Conservation (phyloP, 495 filamentous ascomycete species). For the Neurospora sp. region DNA sequence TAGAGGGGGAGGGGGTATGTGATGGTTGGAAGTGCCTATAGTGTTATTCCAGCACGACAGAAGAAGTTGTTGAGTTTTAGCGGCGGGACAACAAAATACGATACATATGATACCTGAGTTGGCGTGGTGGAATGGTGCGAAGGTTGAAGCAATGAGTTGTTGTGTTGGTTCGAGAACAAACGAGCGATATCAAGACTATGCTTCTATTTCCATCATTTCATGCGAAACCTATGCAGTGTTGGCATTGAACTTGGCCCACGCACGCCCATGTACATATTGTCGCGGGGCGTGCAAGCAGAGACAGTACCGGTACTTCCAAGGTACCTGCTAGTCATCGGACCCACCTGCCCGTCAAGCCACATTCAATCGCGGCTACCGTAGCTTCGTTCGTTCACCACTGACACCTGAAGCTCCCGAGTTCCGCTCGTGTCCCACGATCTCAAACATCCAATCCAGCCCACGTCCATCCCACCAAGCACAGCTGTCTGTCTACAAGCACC, state of each 20-base stretch:
- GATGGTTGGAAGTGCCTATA: background rate
- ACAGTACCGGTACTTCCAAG: background rate
- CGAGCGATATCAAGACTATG: background rate
- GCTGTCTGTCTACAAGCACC: background rate
- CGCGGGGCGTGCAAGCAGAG: background rate
- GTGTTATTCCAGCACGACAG: background rate
- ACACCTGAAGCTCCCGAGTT: background rate
- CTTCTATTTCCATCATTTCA: no score
- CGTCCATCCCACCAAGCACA: background rate
- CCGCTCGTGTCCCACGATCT: background rate
- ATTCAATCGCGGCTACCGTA: background rate
- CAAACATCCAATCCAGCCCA: background rate
- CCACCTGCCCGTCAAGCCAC: background rate
- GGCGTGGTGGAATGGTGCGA: background rate
- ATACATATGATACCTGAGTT: background rate
- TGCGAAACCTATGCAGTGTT: no score
- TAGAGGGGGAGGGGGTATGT: background rate
- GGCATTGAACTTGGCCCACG: no score
- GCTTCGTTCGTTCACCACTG: background rate
- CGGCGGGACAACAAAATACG: background rate
- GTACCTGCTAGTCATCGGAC: background rate
- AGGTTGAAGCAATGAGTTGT: background rate
- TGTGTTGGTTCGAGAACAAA: background rate
- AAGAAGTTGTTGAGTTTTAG: background rate
- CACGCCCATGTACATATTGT: background rate